phyloP scores from a whole-genome alignment of 1,139 yeast species.

The Pichia sorboxylosa region DNA sequence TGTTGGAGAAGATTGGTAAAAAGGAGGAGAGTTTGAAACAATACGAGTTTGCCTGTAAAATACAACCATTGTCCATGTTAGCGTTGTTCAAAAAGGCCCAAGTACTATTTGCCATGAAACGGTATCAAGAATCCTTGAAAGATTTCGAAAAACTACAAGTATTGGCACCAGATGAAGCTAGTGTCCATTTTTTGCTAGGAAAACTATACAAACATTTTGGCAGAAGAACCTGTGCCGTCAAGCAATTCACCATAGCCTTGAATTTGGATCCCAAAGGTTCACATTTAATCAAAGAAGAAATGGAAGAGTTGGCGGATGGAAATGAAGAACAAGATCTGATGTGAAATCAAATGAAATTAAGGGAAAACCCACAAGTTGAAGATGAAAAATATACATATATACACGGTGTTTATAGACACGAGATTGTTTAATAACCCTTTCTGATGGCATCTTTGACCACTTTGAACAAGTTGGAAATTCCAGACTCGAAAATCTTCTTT shows the following conservation, averaged over 20 bases:
- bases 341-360: not conserved
- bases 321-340: not conserved
- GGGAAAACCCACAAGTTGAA: not conserved
- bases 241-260: constrained; percentile 80
- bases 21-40: constrained; percentile 66
- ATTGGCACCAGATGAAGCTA: constrained; percentile 88
- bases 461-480: constrained; percentile 34
- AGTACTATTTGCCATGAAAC: constrained; percentile 57
- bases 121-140: constrained; percentile 58
- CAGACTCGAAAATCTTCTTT: constrained; percentile 36
- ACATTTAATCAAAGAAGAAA: constrained; percentile 74
- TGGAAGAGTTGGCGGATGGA: constrained; percentile 36
- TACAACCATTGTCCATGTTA: constrained; percentile 79
- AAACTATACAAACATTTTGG: constrained; percentile 72
- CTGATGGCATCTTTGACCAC: constrained; percentile 41
- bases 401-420: not conserved
- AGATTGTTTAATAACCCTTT: constrained; percentile 32
- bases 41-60: constrained; percentile 70
- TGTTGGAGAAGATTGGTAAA: constrained; percentile 64
- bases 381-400: not conserved
- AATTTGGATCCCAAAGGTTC: constrained; percentile 91
- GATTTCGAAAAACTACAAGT: constrained; percentile 63
- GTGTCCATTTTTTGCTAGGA: constrained; percentile 82
- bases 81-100: constrained; percentile 89
- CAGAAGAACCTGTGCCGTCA: constrained; percentile 66